phyloP scores from a whole-genome alignment of 2,329 filamentous ascomycete genomes.

The Penicillium thymicola region DNA sequence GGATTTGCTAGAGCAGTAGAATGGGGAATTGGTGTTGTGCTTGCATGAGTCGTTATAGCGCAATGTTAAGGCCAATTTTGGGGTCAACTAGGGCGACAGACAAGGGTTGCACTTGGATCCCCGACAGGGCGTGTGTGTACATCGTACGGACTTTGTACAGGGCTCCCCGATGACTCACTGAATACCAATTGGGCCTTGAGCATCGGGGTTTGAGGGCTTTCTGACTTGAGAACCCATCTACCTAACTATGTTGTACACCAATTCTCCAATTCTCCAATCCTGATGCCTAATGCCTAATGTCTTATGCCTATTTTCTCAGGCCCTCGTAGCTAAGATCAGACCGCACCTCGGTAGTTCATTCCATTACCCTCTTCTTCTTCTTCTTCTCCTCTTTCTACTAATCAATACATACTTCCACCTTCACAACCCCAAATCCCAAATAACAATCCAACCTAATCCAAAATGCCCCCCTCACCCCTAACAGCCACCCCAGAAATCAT shows the following conservation, averaged over 20 bases:
- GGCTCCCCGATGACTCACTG: background rate
- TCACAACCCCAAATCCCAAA: background rate
- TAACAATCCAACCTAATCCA: background rate
- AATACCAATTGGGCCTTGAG: background rate
- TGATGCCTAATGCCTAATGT: too few relatives aligned
- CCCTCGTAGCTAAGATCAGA: background rate
- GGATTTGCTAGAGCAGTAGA: constrained; percentile 25
- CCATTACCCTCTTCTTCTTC: too few relatives aligned
- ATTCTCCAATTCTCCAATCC: background rate
- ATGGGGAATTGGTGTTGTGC: too few relatives aligned
- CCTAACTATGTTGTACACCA: too few relatives aligned
- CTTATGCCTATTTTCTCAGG: background rate
- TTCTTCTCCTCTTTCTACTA: too few relatives aligned
- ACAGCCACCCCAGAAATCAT: constrained; percentile 14
- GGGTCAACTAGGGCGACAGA: too few relatives aligned
- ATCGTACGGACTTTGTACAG: background rate
- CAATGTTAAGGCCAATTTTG: too few relatives aligned
- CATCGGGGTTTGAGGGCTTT: background rate
- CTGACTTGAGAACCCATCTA: background rate
- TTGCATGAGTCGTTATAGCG: too few relatives aligned
- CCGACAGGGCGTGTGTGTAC: background rate
- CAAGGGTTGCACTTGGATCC: background rate
- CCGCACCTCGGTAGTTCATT: background rate
- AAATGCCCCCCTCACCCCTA: constrained; percentile 16
- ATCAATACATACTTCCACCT: background rate